Conservation (phyloP, 192 early-diverging fungal species). For the Chytriomyces sp. region DNA sequence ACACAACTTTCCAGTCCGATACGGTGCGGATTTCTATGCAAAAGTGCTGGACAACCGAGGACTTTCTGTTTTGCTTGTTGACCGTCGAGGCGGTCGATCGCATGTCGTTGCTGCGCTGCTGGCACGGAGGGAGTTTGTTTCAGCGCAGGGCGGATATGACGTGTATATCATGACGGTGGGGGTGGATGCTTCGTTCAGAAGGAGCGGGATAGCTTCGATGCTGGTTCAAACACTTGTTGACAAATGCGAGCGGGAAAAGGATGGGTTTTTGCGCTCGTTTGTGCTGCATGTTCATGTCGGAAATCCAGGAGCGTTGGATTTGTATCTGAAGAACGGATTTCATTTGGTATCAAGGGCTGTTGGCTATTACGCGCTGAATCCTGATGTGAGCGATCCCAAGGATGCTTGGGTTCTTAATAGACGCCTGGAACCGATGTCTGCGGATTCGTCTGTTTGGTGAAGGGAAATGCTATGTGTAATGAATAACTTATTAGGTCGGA, state of each 20-base stretch:
- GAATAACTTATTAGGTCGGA: too few relatives aligned
- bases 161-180: conserved; percentile 16
- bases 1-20: conserved; percentile 8
- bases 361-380: conserved; percentile 22
- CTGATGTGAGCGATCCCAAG: conserved; percentile 7
- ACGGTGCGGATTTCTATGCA: conserved; percentile 6
- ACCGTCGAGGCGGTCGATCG: neutral
- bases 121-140: neutral
- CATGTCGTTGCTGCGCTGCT: conserved; percentile 15
- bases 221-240: conserved; percentile 9
- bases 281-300: conserved; percentile 27
- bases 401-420: conserved; percentile 9
- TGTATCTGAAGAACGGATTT: conserved; percentile 25
- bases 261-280: neutral
- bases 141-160: neutral
- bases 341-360: neutral
- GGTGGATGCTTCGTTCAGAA: neutral
- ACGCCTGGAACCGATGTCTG: too few relatives aligned
- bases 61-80: neutral
- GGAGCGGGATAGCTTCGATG: neutral
- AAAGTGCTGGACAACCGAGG: neutral
- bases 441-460: too few relatives aligned
- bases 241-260: conserved; percentile 15
- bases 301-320: conserved; percentile 8
- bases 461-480: too few relatives aligned